Percentiles rank a stretch among this genome's conserved stretches.
Evolutionary conservation across 129 eudicot genomes (phyloP).

Genomic region (Escallonia herrerae): DNA sequence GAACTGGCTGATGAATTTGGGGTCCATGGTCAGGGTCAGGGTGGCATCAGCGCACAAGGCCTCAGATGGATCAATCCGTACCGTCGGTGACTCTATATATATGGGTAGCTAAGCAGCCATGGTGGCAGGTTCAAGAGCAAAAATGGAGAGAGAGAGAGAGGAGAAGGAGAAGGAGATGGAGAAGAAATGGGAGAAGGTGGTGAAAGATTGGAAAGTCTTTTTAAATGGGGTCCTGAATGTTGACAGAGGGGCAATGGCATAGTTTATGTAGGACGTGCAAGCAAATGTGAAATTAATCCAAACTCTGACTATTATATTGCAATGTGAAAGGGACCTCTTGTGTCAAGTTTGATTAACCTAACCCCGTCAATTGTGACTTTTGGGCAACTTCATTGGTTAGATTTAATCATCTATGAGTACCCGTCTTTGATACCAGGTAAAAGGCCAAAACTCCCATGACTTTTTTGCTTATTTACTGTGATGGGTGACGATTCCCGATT

Average conservation of each 20-base stretch:
- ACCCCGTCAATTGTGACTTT: conserved; percentile 21
- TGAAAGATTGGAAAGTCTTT: conserved; percentile 33
- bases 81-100: neutral
- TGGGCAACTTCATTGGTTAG: conserved; percentile 26
- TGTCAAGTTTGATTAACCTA: conserved; percentile 22
- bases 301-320: conserved; percentile 10
- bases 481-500: no score
- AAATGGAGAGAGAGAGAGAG: neutral
- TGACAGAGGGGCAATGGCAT: conserved; percentile 59
- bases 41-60: neutral
- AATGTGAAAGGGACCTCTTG: conserved; percentile 15
- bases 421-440: no score
- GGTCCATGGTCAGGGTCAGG: conserved; percentile 32
- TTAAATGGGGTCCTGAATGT: conserved; percentile 31
- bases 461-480: no score
- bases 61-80: neutral
- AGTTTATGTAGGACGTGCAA: conserved; percentile 89
- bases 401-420: no score
- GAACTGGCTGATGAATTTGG: conserved; percentile 26
- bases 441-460: no score
- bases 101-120: neutral
- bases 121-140: neutral
- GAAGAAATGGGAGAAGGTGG: conserved; percentile 35
- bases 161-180: conserved; percentile 13
- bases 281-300: conserved; percentile 67